These are phyloP conservation scores for Brassica hybrid DNA, from an alignment of 441 rosid species.

Conservation along the genomic window DNA sequence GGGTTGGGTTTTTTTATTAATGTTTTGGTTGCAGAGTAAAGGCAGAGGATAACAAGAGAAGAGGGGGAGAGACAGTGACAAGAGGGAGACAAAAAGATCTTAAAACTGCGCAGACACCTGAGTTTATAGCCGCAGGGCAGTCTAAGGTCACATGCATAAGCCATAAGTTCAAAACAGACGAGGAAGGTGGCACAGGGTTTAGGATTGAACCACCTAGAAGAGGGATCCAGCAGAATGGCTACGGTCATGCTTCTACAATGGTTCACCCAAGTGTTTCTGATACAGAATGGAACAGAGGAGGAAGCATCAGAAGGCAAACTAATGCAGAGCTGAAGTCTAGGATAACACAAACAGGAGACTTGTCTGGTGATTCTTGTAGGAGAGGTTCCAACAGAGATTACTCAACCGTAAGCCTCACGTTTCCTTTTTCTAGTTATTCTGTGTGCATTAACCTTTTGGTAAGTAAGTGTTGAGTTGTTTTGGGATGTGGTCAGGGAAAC, in stretches of 20 bases:
- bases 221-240: slow-evolving; percentile 43
- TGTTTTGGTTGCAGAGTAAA: slow-evolving; percentile 51
- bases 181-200: slow-evolving; percentile 63
- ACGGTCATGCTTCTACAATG: slow-evolving; percentile 60
- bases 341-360: slow-evolving; percentile 41
- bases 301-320: slow-evolving; percentile 43
- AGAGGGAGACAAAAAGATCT: slow-evolving; percentile 51
- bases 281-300: slow-evolving; percentile 47
- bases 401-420: slow-evolving; percentile 50
- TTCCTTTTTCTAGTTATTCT: neutral
- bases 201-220: slow-evolving; percentile 59
- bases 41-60: slow-evolving; percentile 59
- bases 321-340: slow-evolving; percentile 32
- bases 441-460: slow-evolving; percentile 8
- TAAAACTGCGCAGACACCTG: slow-evolving; percentile 59
- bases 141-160: slow-evolving; percentile 51
- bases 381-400: slow-evolving; percentile 45
- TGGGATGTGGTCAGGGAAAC: slow-evolving; percentile 54
- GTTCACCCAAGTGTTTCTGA: slow-evolving; percentile 57
- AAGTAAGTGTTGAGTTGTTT: slow-evolving; percentile 46
- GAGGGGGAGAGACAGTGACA: slow-evolving; percentile 67
- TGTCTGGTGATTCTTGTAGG: slow-evolving; percentile 41
- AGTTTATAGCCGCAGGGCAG: slow-evolving; percentile 62
- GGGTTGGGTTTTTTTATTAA: neutral
- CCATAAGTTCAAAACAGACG: slow-evolving; percentile 55